phyloP scores from a whole-genome alignment of 2,329 filamentous ascomycete species.

The Microcera coccophila region DNA sequence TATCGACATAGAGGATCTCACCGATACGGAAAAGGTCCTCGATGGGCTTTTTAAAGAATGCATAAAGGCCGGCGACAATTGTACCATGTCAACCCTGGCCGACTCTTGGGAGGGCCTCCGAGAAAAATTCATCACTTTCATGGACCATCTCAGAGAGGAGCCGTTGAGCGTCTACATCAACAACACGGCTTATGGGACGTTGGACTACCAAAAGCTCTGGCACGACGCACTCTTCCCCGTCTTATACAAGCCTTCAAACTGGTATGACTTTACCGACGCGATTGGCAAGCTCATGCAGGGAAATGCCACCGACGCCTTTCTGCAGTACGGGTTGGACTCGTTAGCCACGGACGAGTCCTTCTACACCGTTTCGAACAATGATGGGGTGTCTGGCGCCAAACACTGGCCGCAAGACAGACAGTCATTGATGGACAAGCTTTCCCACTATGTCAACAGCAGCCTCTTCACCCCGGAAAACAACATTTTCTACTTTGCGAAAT shows the following conservation, averaged over 20 bases:
- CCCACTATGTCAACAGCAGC: constrained; percentile 31
- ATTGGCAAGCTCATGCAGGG: constrained; percentile 36
- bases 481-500: constrained; percentile 30
- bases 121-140: constrained; percentile 30
- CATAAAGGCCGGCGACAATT: constrained; percentile 42
- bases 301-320: constrained; percentile 37
- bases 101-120: constrained; percentile 34
- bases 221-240: constrained; percentile 36
- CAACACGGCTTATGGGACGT: constrained; percentile 34
- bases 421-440: constrained; percentile 32
- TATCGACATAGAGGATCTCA: constrained; percentile 24
- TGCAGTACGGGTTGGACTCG: constrained; percentile 30
- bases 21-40: constrained; percentile 29
- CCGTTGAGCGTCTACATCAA: constrained; percentile 43
- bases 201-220: constrained; percentile 36
- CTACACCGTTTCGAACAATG: constrained; percentile 27
- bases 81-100: constrained; percentile 37
- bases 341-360: constrained; percentile 24
- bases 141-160: constrained; percentile 33
- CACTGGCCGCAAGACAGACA: constrained; percentile 33
- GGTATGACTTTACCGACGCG: constrained; percentile 34
- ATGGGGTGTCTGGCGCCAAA: constrained; percentile 19
- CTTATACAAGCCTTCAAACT: constrained; percentile 37
- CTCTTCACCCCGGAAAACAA: constrained; percentile 28
- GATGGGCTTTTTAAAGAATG: constrained; percentile 35